Conservation (phyloP, 1,284 basidiomycete genomes). For the Earliella scabrosa region DNA sequence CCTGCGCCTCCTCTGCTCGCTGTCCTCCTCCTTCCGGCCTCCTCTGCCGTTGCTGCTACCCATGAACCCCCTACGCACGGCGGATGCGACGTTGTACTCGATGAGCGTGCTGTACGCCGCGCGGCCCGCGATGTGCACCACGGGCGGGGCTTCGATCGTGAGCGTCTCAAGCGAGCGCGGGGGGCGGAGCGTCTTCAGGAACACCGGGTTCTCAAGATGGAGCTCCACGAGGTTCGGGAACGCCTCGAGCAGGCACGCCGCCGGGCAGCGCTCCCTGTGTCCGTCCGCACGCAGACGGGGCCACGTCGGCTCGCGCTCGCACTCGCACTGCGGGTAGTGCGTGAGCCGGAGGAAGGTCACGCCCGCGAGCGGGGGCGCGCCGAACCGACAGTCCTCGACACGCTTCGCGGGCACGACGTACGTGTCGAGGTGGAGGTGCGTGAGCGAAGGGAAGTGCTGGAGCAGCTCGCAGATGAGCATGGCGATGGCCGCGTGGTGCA, state of each 20-base stretch:
- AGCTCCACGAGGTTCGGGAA: slow-evolving; percentile 6
- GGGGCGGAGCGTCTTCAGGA: slow-evolving; percentile 6
- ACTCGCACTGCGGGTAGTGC: neutral
- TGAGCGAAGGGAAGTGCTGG: neutral
- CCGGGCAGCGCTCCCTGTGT: neutral
- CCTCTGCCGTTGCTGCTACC: neutral
- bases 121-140: neutral
- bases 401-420: neutral
- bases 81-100: slow-evolving; percentile 9
- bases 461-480: neutral
- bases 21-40: neutral
- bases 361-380: neutral
- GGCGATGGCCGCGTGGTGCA: neutral
- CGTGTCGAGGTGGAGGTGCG: neutral
- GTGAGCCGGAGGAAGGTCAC: neutral
- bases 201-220: slow-evolving; percentile 5
- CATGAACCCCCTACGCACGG: slow-evolving; percentile 7
- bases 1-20: neutral
- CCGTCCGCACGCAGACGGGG: neutral
- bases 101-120: slow-evolving; percentile 1
- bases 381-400: neutral
- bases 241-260: neutral
- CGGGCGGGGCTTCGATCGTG: slow-evolving; percentile 7
- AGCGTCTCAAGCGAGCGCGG: slow-evolving; percentile 1
- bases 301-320: neutral